phyloP scores from a whole-genome alignment of 495 filamentous ascomycete genomes.

The Podospora tetraspora region DNA sequence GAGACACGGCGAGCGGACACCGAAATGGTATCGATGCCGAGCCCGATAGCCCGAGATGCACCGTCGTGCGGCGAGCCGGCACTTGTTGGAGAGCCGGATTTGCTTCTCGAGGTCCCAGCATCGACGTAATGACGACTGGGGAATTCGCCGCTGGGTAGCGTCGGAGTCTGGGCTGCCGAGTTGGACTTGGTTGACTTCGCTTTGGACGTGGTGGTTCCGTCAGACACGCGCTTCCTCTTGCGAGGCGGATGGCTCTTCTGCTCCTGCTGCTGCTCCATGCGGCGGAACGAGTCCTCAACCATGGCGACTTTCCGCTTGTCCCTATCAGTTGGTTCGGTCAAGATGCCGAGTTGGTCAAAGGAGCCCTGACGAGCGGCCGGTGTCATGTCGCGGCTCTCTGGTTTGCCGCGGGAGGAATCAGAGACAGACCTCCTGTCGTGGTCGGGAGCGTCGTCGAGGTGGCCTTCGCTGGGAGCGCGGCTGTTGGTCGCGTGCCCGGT shows the following conservation, averaged over 20 bases:
- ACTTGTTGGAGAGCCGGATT: constrained; percentile 45
- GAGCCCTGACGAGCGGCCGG: constrained; percentile 53
- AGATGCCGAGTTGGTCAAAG: constrained; percentile 44
- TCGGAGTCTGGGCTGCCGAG: constrained; percentile 31
- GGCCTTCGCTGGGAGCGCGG: constrained; percentile 70
- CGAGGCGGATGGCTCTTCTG: constrained; percentile 37
- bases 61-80: constrained; percentile 32
- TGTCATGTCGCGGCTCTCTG: constrained; percentile 76
- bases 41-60: constrained; percentile 18
- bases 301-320: constrained; percentile 84
- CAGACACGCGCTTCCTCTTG: constrained; percentile 58
- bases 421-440: constrained; percentile 65
- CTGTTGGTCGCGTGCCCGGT: constrained; percentile 68
- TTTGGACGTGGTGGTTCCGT: constrained; percentile 43
- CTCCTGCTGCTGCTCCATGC: constrained; percentile 55
- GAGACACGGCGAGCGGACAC: constrained; percentile 31
- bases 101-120: constrained; percentile 43
- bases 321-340: constrained; percentile 69
- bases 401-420: constrained; percentile 66
- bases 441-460: constrained; percentile 48
- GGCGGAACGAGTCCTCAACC: constrained; percentile 68
- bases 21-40: constrained; percentile 12
- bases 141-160: constrained; percentile 26
- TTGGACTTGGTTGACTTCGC: constrained; percentile 35
- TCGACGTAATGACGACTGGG: constrained; percentile 44